These are phyloP conservation scores for Aspergillus luchuensis DNA, from an alignment of 2,329 filamentous ascomycete species.

Conservation along the genomic window DNA sequence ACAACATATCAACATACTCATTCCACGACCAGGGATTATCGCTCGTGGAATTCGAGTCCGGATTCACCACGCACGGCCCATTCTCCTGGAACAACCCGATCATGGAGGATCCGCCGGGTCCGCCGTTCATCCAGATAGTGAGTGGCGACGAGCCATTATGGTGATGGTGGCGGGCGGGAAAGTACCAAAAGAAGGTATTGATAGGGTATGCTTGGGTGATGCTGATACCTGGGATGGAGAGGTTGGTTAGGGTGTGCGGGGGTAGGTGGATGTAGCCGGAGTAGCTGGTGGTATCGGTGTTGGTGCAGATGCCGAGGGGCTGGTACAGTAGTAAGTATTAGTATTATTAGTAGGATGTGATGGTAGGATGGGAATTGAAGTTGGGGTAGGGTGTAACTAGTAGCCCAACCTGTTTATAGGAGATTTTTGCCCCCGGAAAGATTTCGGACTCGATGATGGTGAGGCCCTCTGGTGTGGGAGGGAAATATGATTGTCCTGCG, in stretches of 20 bases:
- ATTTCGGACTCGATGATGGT: conserved; percentile 47
- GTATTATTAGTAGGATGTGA: no score
- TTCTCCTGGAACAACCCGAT: conserved; percentile 57
- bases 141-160: conserved; percentile 53
- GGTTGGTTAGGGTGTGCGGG: conserved; percentile 35
- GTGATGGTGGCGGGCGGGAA: conserved; percentile 58
- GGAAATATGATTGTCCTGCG: conserved; percentile 40
- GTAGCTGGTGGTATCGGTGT: conserved; percentile 57
- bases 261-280: conserved; percentile 63
- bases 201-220: conserved; percentile 57
- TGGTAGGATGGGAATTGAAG: no score
- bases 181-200: conserved; percentile 68
- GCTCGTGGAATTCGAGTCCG: conserved; percentile 53
- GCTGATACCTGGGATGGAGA: conserved; percentile 35
- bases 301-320: conserved; percentile 56
- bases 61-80: conserved; percentile 56
- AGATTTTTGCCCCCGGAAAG: conserved; percentile 47
- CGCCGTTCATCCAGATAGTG: conserved; percentile 64
- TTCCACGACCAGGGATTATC: conserved; percentile 65
- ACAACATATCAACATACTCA: conserved; percentile 67
- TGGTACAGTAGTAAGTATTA: conserved; percentile 18
- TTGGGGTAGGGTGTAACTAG: no score
- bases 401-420: conserved; percentile 48
- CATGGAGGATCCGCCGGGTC: conserved; percentile 61
- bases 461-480: conserved; percentile 44